Percentiles rank a stretch among this genome's conserved stretches.
These are phyloP conservation scores for Backusella morwellensis DNA, from an alignment of 192 early-diverging fungal genomes.

Conservation along the genomic window DNA sequence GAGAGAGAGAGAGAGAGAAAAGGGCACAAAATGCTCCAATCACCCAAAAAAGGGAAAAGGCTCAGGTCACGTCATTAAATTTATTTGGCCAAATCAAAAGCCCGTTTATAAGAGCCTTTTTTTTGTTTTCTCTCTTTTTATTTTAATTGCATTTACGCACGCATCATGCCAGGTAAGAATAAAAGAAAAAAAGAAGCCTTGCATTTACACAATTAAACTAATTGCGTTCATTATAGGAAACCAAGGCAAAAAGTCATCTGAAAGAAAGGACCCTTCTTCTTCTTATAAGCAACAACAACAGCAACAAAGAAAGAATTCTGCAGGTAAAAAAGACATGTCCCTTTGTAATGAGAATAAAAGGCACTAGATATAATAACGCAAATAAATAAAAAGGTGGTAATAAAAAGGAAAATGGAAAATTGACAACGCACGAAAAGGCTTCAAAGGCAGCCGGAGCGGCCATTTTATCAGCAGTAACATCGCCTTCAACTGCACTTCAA, in stretches of 20 bases:
- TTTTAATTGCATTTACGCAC: background rate
- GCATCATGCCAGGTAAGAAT: slow-evolving; percentile 4
- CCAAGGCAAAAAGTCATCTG: slow-evolving; percentile 3
- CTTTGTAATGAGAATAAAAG: no score
- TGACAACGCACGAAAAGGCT: background rate
- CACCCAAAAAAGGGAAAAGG: background rate
- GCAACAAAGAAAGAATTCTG: slow-evolving; percentile 13
- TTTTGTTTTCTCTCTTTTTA: background rate
- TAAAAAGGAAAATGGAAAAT: slow-evolving; percentile 5
- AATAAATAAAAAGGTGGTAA: background rate
- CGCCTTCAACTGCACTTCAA: slow-evolving; percentile 1
- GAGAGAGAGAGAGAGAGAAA: no score
- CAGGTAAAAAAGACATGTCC: background rate
- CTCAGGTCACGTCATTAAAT: background rate
- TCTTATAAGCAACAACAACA: slow-evolving; percentile 4
- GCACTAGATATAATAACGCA: background rate
- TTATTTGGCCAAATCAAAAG: background rate
- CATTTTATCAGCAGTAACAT: slow-evolving; percentile 15
- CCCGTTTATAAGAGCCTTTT: background rate
- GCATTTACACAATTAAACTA: no score
- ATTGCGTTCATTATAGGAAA: background rate
- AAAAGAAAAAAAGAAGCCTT: background rate
- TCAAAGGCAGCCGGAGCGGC: slow-evolving; percentile 14
- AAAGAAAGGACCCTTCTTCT: background rate
- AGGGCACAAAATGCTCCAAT: background rate